Base-by-base conservation (phyloP, 1,139 yeast genomes). In the Keqinozyma sinolaborantium region DNA sequence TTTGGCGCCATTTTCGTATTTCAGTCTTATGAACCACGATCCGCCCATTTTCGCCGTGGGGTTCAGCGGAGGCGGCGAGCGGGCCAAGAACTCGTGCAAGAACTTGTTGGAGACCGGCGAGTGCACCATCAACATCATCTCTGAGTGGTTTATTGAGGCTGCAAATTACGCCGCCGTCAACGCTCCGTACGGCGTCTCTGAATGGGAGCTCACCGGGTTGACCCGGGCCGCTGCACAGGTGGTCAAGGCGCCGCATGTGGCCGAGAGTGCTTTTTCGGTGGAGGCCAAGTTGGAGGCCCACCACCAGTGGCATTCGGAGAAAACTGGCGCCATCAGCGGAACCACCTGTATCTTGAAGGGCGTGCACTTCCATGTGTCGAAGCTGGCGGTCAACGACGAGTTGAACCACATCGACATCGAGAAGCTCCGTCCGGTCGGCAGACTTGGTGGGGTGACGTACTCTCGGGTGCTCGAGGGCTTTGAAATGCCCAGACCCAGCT, bases 81-180 rank as follows among this genome's bases (percentile, higher is more conserved):
- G 33, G 5, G 50, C 56, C 13, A 79, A 79, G 48, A 83, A 79
- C 48, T 64, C 83, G 5, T 56, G 63, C 30, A 45, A 44, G 9
- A 78, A 77, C 42, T 48, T 77, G 18, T 46, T 73, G 24, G 77
- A 69, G 15, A 75, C 79, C 3, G 60, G 56, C 4, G 84, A 79
- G 43, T 60, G 70, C 33, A 74, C 81, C n/a, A 67, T 79, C 44
- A 78, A 71, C 48, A 66, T 79, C 32, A 66, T 79, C 24, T 66
- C 78, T 29, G 85, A 79, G 50, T 78, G 82, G 82, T 74, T 77
- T 45, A 56, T 71, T 18, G 85, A 79, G 39, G 83, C 83, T 12
- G 81, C 83, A 10, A 77, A 79, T 46, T 68, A 52, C 40, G 53
- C 74, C n/a, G 56, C 71, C 12, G 60, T 60, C 16, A 54, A 67